A percentile compares a stretch with the other conserved stretches of the same genome.
Evolutionary conservation across 176 grass and related monocot genomes (phyloP).

Genomic region (Cenchrus fungigraminus): DNA sequence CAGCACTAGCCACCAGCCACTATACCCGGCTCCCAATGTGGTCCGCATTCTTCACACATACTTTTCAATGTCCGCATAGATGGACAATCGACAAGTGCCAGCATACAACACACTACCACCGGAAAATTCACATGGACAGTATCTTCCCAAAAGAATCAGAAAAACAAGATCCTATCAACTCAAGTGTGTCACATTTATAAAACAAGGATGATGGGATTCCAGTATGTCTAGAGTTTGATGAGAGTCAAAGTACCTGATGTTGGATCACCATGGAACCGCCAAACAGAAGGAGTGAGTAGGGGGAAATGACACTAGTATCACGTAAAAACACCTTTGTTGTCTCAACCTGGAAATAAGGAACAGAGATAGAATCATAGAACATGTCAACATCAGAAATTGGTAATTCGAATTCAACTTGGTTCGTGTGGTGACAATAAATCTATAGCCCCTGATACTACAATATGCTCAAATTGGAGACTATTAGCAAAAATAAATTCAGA

Average conservation of each 20-base stretch:
- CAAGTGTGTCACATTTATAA: not conserved
- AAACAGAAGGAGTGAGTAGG: constrained; percentile 94
- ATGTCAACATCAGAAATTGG: constrained; percentile 28
- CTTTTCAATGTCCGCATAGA: constrained; percentile 21
- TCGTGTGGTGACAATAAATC: not conserved
- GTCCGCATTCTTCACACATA: constrained; percentile 5
- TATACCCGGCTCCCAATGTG: not conserved
- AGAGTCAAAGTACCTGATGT: constrained; percentile 73
- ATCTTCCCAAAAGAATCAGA: constrained; percentile 7
- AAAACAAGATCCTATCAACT: not conserved
- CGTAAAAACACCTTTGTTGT: constrained; percentile 87
- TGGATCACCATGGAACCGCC: constrained; percentile 87
- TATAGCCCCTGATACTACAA: not conserved
- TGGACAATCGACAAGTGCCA: constrained; percentile 19
- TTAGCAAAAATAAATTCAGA: constrained; percentile 4
- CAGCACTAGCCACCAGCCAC: too few species aligned
- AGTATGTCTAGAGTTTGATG: constrained; percentile 1
- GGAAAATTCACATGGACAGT: constrained; percentile 12
- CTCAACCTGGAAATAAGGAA: constrained; percentile 80
- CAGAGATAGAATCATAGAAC: constrained; percentile 35
- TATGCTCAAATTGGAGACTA: not conserved
- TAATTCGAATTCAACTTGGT: constrained; percentile 1
- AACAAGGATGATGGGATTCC: not conserved
- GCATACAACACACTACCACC: constrained; percentile 24
- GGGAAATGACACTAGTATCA: constrained; percentile 79